Evolutionary conservation across 305 asterid genomes (phyloP).

Genomic region (Andrographis paniculata): DNA sequence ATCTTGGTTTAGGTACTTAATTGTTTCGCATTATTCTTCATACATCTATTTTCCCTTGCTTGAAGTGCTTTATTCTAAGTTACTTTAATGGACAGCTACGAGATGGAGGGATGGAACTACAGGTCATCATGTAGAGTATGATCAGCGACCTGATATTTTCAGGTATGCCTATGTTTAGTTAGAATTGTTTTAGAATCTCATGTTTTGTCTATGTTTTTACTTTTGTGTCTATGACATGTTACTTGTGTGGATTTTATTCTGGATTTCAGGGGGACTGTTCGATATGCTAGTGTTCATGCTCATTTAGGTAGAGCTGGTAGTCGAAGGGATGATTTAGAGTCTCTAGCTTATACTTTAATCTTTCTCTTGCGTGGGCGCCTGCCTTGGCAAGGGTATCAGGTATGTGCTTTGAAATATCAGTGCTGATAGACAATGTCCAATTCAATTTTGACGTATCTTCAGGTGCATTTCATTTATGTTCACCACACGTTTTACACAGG

Average conservation of each 20-base stretch:
- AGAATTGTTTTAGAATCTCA: not conserved
- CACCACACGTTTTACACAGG: slow-evolving; percentile 31
- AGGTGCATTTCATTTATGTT: not conserved
- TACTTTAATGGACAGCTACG: slow-evolving; percentile 46
- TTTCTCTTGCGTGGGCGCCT: slow-evolving; percentile 82
- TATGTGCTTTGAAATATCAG: slow-evolving; percentile 17
- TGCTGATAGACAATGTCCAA: not conserved
- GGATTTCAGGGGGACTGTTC: slow-evolving; percentile 78
- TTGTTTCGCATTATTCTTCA: slow-evolving; percentile 14
- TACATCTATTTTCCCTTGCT: slow-evolving; percentile 14
- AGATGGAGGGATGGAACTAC: slow-evolving; percentile 54
- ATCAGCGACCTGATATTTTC: slow-evolving; percentile 84
- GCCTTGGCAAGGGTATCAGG: slow-evolving; percentile 98
- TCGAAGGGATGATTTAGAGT: slow-evolving; percentile 90
- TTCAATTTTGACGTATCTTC: not conserved
- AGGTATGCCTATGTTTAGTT: slow-evolving; percentile 28
- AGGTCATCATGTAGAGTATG: slow-evolving; percentile 72
- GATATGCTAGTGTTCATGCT: slow-evolving; percentile 94
- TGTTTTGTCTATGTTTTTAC: not conserved
- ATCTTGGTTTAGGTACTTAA: slow-evolving; percentile 83
- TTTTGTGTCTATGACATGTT: not conserved
- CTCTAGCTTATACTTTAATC: slow-evolving; percentile 85
- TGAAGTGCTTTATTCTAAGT: slow-evolving; percentile 7
- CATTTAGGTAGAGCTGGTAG: slow-evolving; percentile 81
- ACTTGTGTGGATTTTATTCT: slow-evolving; percentile 16